These are phyloP conservation scores for Sugiyamaella neomexicana DNA, from an alignment of 1,139 yeast genomes.

Conservation along the genomic window DNA sequence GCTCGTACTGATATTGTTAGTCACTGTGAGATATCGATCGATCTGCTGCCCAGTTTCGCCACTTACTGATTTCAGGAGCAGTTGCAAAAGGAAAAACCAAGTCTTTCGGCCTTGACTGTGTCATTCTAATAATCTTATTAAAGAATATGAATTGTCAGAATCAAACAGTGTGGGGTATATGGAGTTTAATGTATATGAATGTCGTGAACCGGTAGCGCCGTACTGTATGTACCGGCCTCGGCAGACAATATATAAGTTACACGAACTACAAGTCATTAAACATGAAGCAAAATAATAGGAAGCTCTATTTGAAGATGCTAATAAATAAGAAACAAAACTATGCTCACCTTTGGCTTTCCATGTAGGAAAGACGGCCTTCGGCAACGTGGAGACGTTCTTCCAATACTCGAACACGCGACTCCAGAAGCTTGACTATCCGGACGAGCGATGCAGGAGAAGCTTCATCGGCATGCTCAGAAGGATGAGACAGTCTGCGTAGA, in stretches of 20 bases:
- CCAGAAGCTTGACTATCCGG: conserved; percentile 32
- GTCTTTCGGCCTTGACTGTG: conserved; percentile 8
- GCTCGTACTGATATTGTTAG: conserved; percentile 56
- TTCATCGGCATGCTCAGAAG: conserved; percentile 1
- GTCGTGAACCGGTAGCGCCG: not conserved
- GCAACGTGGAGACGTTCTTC: conserved; percentile 38
- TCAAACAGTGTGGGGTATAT: not conserved
- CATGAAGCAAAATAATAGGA: not conserved
- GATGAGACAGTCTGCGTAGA: not conserved
- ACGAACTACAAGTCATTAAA: not conserved
- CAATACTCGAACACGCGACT: conserved; percentile 35
- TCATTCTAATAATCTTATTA: not conserved
- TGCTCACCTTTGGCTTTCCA: conserved; percentile 25
- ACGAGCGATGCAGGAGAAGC: conserved; percentile 19
- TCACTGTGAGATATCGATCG: not conserved
- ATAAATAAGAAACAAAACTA: not conserved
- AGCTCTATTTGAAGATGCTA: not conserved
- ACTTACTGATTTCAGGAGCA: conserved; percentile 47
- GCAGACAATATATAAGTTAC: too few relatives aligned
- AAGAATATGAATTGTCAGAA: not conserved
- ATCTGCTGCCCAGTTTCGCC: not conserved
- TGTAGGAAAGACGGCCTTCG: conserved; percentile 35
- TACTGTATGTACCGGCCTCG: not conserved
- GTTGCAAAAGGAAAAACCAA: conserved; percentile 44
- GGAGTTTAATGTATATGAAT: not conserved